These are phyloP conservation scores for Xerocomus nothofagi DNA, from an alignment of 1,284 basidiomycete genomes.

Conservation along the genomic window DNA sequence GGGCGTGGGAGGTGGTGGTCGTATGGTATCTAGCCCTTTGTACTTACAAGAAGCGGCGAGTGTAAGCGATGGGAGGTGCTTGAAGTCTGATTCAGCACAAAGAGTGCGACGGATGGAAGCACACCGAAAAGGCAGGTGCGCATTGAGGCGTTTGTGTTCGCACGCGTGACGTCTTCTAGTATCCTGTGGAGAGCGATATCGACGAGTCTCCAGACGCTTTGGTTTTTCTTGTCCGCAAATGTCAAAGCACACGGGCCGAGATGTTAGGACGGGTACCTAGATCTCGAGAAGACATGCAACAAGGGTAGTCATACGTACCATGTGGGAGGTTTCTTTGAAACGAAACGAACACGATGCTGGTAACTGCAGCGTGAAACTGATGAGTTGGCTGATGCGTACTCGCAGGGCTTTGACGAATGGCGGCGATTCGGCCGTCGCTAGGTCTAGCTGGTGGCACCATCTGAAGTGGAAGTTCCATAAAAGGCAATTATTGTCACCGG, in stretches of 20 bases:
- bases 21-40: conserved; percentile 7
- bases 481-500: conserved; percentile 29
- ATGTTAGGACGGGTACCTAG: neutral
- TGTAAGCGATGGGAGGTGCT: neutral
- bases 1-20: neutral
- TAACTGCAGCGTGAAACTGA: neutral
- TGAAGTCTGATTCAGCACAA: neutral
- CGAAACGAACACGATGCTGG: neutral
- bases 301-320: neutral
- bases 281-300: neutral
- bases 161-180: neutral
- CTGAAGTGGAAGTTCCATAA: conserved; percentile 4
- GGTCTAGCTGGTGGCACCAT: too few relatives aligned
- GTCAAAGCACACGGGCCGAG: neutral
- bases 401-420: neutral
- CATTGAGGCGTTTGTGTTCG: neutral
- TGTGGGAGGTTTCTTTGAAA: neutral
- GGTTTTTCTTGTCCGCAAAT: neutral
- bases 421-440: too few relatives aligned
- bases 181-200: neutral
- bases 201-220: neutral
- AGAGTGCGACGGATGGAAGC: too few relatives aligned
- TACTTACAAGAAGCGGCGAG: neutral
- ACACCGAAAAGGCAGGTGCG: neutral
- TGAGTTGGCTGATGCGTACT: neutral